Conservation (phyloP, 768 basidiomycete species). For the Phlegmacium glaucopus region DNA sequence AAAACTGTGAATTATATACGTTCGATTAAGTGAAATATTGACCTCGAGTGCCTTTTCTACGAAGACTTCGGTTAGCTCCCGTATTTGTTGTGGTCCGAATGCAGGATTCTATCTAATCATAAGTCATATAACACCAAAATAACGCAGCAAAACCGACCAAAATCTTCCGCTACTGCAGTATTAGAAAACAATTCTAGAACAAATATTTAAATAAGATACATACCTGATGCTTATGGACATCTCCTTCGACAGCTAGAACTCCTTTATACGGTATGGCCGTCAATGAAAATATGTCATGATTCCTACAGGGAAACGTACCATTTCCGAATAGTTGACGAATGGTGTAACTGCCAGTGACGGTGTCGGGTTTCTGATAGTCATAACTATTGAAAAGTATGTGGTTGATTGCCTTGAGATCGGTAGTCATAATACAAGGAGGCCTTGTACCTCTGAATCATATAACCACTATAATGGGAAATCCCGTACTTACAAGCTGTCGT, state of each 20-base stretch:
- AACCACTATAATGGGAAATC: too few species aligned
- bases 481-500: too few species aligned
- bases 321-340: constrained; percentile 40
- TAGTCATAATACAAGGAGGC: constrained; percentile 44
- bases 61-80: constrained; percentile 51
- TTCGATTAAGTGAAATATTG: constrained; percentile 6
- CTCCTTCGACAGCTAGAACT: constrained; percentile 43
- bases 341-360: constrained; percentile 27
- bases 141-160: constrained; percentile 24
- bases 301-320: constrained; percentile 18
- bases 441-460: too few species aligned
- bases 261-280: constrained; percentile 27
- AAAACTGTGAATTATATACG: too few species aligned
- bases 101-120: constrained; percentile 52
- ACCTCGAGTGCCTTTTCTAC: constrained; percentile 50
- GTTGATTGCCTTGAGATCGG: constrained; percentile 57
- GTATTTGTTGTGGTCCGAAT: constrained; percentile 55
- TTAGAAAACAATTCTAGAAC: background rate
- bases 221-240: constrained; percentile 38
- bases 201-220: constrained; percentile 9
- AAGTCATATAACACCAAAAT: background rate
- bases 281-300: background rate
- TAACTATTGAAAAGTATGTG: constrained; percentile 56
- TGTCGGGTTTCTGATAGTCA: constrained; percentile 52
- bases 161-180: constrained; percentile 32